Evolutionary conservation across 352 stramenopile species (phyloP), one percentile per base, ranked within the genome.

Genomic region (Pythium grandisporangium): DNA sequence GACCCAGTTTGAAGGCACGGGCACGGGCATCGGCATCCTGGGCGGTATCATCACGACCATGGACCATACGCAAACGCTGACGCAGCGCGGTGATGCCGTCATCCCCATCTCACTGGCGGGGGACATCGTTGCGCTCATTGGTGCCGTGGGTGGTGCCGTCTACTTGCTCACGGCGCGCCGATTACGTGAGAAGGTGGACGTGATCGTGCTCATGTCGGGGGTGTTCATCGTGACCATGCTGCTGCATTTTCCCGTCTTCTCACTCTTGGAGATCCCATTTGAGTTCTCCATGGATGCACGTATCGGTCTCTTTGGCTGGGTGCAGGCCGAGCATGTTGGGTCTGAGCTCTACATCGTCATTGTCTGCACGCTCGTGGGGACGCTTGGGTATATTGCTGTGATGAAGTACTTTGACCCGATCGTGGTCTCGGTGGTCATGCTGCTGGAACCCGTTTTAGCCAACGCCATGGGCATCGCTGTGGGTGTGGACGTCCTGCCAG

Each of bases 371-470:
- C 59, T 90, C 11, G 47, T 94, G 0, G 83, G 85, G 41, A 93
- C 79, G 10, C 72, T 90, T 32, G 83, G 83, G 10, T 96, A 93
- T 48, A 53, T 96, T 33, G 66, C 67, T 3, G 78, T 89, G 10
- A 84, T 96, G 70, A 95, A 96, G 43, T 95, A 96, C 59, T 96
- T 96, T 34, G 77, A 90, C 33, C 69, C 84, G 20, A 85, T 96
- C 40, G 83, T 95, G 19, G 67, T 95, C 24, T 84, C 82, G 6
- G 84, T 93, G 23, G 83, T 93, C 24, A 92, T 88, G 63, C 61
- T 96, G 10, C 51, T 95, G n/a, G 84, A 96, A 57, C 85, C 85
- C 10, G 60, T 93, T 34, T 35, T 91, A 10, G 84, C 73, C 3
- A 67, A 69, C 3, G 63, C 83, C 16, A 84, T 95, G 52, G 84